phyloP scores from a whole-genome alignment of 75 land plant species.

The Pinus taeda region DNA sequence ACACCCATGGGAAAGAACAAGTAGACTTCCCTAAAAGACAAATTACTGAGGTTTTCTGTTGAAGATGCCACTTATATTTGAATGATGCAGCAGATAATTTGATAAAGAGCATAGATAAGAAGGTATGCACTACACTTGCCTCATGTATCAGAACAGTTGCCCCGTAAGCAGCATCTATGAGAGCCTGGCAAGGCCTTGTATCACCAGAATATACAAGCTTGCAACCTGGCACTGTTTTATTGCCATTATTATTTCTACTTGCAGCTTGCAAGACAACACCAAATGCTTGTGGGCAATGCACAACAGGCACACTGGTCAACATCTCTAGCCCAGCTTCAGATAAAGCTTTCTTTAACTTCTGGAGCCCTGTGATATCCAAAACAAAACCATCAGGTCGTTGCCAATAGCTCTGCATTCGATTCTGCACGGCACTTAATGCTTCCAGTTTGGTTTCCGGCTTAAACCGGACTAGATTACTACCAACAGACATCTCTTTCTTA shows the following conservation, averaged over 20 bases:
- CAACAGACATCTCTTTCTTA: slow-evolving; percentile 8
- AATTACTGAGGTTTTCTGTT: not conserved
- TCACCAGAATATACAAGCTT: slow-evolving; percentile 98
- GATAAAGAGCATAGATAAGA: not conserved
- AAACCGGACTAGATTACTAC: slow-evolving; percentile 18
- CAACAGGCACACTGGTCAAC: slow-evolving; percentile 77
- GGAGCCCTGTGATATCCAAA: slow-evolving; percentile 39
- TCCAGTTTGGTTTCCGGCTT: not conserved
- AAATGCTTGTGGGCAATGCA: slow-evolving; percentile 95
- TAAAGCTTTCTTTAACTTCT: slow-evolving; percentile 50
- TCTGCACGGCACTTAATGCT: slow-evolving; percentile 9
- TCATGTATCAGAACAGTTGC: slow-evolving; percentile 98
- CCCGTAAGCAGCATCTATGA: slow-evolving; percentile 82
- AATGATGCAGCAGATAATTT: not conserved
- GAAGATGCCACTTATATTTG: not conserved
- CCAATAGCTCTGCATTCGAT: slow-evolving; percentile 66
- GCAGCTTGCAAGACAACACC: slow-evolving; percentile 74
- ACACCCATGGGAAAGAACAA: not conserved
- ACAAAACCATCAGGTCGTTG: slow-evolving; percentile 35
- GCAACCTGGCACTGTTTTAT: slow-evolving; percentile 80
- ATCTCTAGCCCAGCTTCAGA: slow-evolving; percentile 63
- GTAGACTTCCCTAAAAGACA: not conserved
- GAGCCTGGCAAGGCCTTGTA: slow-evolving; percentile 87
- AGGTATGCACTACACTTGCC: slow-evolving; percentile 33
- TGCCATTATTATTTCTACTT: slow-evolving; percentile 33